Conservation (phyloP, 2,329 filamentous ascomycete species). For the Phyllosticta citrichinensis region DNA sequence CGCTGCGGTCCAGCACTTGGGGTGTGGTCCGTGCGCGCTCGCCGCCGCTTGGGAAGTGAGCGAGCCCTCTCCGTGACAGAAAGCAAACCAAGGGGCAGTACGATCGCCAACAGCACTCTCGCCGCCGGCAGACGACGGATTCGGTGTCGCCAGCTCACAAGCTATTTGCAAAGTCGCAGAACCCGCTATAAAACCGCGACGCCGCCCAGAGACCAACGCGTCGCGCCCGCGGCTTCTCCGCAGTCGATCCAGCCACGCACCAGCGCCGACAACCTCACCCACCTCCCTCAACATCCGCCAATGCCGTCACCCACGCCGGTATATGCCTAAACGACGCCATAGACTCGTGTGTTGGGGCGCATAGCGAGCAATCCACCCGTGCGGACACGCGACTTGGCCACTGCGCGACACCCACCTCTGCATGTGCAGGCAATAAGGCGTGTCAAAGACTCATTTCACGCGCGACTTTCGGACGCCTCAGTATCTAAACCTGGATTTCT, state of each 20-base stretch:
- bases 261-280: constrained; percentile 1
- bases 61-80: constrained; percentile 8
- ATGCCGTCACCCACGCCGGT: background rate
- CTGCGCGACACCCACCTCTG: constrained; percentile 5
- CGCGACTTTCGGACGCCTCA: background rate
- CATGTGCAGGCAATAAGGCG: constrained; percentile 4
- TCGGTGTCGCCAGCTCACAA: constrained; percentile 23
- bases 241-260: constrained; percentile 5
- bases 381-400: constrained; percentile 2
- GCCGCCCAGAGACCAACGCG: constrained; percentile 1
- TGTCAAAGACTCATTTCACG: background rate
- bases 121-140: constrained; percentile 18
- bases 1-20: constrained; percentile 1
- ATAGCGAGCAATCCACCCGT: background rate
- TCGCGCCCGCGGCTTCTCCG: constrained; percentile 2
- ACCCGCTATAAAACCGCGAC: constrained; percentile 13
- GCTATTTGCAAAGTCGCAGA: constrained; percentile 25
- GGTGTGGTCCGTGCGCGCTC: constrained; percentile 3
- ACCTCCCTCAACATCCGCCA: background rate
- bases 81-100: constrained; percentile 8
- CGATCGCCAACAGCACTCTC: constrained; percentile 17
- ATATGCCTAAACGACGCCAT: background rate
- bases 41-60: constrained; percentile 1
- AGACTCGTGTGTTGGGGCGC: constrained; percentile 6
- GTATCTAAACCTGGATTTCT: constrained; percentile 15